Conservation (phyloP, 352 stramenopile species). For the Globisporangium camurandrum region DNA sequence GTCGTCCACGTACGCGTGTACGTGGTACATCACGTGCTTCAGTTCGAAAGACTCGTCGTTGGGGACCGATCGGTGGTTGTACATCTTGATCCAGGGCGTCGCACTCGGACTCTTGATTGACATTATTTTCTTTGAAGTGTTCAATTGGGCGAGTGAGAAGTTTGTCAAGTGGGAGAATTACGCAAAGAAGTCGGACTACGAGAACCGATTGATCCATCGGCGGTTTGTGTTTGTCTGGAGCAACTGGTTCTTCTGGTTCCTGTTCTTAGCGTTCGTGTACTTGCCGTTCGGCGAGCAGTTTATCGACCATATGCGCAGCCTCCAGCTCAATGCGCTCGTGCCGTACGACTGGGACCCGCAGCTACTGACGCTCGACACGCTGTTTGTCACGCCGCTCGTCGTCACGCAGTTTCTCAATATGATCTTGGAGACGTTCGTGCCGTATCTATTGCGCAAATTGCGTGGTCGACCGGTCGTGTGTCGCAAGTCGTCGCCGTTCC, state of each 20-base stretch:
- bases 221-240: constrained; percentile 88
- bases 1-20: constrained; percentile 35
- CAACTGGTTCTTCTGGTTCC: constrained; percentile 91
- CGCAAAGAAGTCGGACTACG: constrained; percentile 78
- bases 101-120: constrained; percentile 80
- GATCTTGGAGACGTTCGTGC: constrained; percentile 81
- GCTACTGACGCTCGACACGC: constrained; percentile 73
- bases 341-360: constrained; percentile 69
- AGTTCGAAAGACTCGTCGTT: constrained; percentile 56
- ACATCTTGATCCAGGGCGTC: constrained; percentile 83
- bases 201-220: constrained; percentile 81
- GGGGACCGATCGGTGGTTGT: constrained; percentile 84
- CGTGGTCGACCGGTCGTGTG: constrained; percentile 59
- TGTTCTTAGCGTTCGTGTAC: constrained; percentile 89
- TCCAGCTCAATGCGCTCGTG: constrained; percentile 43
- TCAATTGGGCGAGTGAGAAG: constrained; percentile 85
- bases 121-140: constrained; percentile 86
- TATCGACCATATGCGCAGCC: constrained; percentile 37
- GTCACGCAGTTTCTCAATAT: constrained; percentile 87
- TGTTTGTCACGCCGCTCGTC: constrained; percentile 84
- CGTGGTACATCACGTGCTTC: constrained; percentile 84
- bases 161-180: constrained; percentile 87
- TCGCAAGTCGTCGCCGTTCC: constrained; percentile 51
- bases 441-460: constrained; percentile 75
- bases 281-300: constrained; percentile 76